phyloP scores from a whole-genome alignment of 495 filamentous ascomycete genomes.

The Cercophora newfieldiana region DNA sequence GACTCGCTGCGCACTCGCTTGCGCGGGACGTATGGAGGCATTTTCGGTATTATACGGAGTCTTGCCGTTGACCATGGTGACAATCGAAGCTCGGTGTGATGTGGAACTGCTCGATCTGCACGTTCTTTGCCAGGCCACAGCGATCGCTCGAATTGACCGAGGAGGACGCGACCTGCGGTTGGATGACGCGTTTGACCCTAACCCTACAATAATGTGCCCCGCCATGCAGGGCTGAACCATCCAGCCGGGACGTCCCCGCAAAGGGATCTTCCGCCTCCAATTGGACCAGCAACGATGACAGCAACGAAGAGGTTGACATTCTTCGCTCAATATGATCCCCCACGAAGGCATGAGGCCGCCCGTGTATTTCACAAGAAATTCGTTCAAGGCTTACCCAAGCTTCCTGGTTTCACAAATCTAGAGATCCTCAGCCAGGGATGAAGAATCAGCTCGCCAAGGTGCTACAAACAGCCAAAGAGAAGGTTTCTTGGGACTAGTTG shows the following conservation, averaged over 20 bases:
- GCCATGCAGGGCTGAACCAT: not conserved
- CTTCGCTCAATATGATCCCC: too few species aligned
- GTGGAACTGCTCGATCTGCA: too few species aligned
- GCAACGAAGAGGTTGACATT: not conserved
- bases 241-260: not conserved
- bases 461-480: too few species aligned
- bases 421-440: too few species aligned
- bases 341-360: too few species aligned
- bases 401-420: too few species aligned
- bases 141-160: not conserved
- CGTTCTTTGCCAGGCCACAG: not conserved
- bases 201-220: not conserved
- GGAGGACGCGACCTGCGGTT: not conserved
- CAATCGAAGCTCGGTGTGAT: not conserved
- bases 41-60: slow-evolving; percentile 20
- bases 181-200: slow-evolving; percentile 13
- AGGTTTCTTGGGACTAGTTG: too few species aligned
- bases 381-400: too few species aligned
- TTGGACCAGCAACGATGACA: too few species aligned
- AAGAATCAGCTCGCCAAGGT: too few species aligned
- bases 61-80: slow-evolving; percentile 7
- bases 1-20: slow-evolving; percentile 45
- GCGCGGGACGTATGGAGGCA: slow-evolving; percentile 50
- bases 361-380: too few species aligned
- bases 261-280: not conserved